Evolutionary conservation across 2,329 filamentous ascomycete genomes (phyloP).

Genomic region (Hypoxylon sp.): DNA sequence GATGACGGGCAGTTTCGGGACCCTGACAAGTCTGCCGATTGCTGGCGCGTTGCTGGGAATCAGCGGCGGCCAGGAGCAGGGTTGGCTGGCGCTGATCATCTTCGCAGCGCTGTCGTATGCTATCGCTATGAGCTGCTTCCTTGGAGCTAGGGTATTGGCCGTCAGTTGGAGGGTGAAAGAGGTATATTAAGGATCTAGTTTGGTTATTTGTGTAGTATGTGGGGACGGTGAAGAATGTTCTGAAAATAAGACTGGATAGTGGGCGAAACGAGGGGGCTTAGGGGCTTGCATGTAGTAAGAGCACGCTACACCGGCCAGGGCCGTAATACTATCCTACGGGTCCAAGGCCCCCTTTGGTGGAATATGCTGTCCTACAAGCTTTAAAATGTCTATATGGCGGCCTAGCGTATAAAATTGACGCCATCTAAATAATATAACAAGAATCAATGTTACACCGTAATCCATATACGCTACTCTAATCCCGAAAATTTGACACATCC

Average conservation of each 20-base stretch:
- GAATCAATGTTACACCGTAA: background rate
- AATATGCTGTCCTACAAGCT: background rate
- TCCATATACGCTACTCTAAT: background rate
- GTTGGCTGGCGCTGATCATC: constrained; percentile 50
- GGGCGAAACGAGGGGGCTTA: background rate
- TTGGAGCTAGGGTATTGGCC: constrained; percentile 49
- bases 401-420: background rate
- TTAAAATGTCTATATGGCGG: background rate
- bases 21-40: constrained; percentile 63
- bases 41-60: constrained; percentile 57
- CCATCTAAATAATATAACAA: constrained; percentile 8
- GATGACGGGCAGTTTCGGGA: constrained; percentile 82
- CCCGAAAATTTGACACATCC: background rate
- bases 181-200: constrained; percentile 40
- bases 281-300: background rate
- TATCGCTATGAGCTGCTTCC: constrained; percentile 52
- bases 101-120: constrained; percentile 52
- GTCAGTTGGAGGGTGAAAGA: constrained; percentile 51
- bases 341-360: background rate
- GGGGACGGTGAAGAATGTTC: background rate
- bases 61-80: constrained; percentile 42
- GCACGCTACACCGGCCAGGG: background rate
- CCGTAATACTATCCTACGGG: background rate
- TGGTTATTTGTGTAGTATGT: background rate
- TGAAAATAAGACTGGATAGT: background rate